Evolutionary conservation across 2,329 filamentous ascomycete species (phyloP).

Genomic region (Metarhizium humberi): DNA sequence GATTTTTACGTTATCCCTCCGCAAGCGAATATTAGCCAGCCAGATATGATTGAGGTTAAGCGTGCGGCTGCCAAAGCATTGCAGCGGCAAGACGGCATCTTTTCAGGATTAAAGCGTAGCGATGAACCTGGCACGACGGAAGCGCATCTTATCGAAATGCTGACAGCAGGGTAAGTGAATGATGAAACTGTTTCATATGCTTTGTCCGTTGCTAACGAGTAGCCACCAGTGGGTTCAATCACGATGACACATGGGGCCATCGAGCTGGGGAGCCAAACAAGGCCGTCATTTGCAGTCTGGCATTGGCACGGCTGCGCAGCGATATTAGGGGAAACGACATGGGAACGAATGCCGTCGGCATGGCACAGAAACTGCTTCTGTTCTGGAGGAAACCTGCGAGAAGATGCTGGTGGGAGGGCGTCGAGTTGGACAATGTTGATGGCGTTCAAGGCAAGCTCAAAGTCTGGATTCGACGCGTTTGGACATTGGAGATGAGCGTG

Average conservation of each 20-base stretch:
- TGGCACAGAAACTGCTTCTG: slow-evolving; percentile 94
- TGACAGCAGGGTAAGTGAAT: slow-evolving; percentile 80
- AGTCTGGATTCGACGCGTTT: slow-evolving; percentile 96
- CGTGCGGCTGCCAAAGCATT: slow-evolving; percentile 81
- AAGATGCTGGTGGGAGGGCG: slow-evolving; percentile 98
- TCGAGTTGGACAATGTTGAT: slow-evolving; percentile 81
- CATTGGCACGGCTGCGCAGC: slow-evolving; percentile 82
- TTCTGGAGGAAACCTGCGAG: slow-evolving; percentile 98
- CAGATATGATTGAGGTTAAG: slow-evolving; percentile 95
- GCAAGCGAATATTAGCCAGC: slow-evolving; percentile 68
- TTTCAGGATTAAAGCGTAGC: slow-evolving; percentile 88
- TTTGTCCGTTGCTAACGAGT: background rate
- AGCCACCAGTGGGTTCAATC: slow-evolving; percentile 73
- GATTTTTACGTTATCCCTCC: slow-evolving; percentile 98
- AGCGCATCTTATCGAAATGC: slow-evolving; percentile 97
- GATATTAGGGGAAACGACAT: slow-evolving; percentile 76
- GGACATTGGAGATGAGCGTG: slow-evolving; percentile 97
- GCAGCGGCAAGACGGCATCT: slow-evolving; percentile 85
- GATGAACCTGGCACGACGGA: slow-evolving; percentile 95
- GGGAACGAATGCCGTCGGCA: slow-evolving; percentile 75
- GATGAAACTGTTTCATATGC: background rate
- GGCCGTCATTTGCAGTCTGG: slow-evolving; percentile 94
- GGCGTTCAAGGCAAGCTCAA: slow-evolving; percentile 89
- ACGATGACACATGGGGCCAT: slow-evolving; percentile 92
- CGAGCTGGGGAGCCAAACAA: slow-evolving; percentile 97